Base-by-base conservation (phyloP, 2,329 filamentous ascomycete species). In the Colletotrichum sidae region DNA sequence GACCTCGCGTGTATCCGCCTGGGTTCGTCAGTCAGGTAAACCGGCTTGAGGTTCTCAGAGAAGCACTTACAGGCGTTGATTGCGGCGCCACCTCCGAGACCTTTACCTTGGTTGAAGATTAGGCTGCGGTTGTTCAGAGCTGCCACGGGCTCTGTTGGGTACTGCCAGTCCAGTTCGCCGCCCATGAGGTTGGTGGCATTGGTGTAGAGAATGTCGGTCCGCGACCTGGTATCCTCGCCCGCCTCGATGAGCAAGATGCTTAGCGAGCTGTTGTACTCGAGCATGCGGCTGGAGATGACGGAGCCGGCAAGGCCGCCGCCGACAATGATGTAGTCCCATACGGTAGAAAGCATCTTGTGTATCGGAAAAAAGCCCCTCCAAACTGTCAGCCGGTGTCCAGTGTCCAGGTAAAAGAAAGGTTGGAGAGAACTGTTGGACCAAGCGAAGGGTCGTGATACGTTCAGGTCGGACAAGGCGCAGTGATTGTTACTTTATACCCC, bases 1-100 rank as follows among this genome's bases (percentile, higher is more conserved):
- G 75, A 2, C 82, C 83, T 33, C 82, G 80, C 17, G 79, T 79
- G 74, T 81, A 82, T 4, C 72, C 77, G 8, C 77, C 78, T 60
- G 13, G 34, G 8, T 6, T 3, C 3, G 47, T 59, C 17, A 59
- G 46, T 17, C 9, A 13, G 37, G 1, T 13, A n/a, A 11, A 11
- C 8, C 17, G 3, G 6, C 10, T 13, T 13, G 5, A 12, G 9
- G 8, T 8, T 17, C 8, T 8, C 4, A 41, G n/a, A 8, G 10
- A n/a, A 15, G 25, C 4, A 37, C 61, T 52, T 51, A 65, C 61
- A 53, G 9, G 55, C 11, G 8, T 65, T 65, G 55, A 65, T 65
- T 4, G 51, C 44, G 12, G 61, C 50, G n/a, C 61, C 55, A 9
- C 61, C 61, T 11, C 61, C 61, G 4, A 65, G 55, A 10, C 55